These are phyloP conservation scores for Colletotrichum tamarilloi DNA, from an alignment of 2,329 filamentous ascomycete species.

Conservation along the genomic window DNA sequence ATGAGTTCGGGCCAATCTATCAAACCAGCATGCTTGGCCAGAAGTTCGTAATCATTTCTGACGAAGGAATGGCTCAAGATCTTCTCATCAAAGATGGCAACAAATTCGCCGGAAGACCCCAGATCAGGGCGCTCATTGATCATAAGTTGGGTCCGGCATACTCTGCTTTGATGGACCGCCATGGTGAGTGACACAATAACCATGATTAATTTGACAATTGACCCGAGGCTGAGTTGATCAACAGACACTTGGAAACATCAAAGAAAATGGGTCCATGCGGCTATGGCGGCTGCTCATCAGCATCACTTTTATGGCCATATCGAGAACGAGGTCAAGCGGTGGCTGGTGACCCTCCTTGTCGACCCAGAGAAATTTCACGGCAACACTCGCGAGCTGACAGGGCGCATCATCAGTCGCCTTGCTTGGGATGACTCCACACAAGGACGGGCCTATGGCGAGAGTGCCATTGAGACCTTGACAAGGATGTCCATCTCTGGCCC, in stretches of 20 bases:
- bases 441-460: slow-evolving; percentile 57
- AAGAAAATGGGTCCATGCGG: slow-evolving; percentile 63
- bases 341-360: slow-evolving; percentile 56
- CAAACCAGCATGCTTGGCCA: slow-evolving; percentile 52
- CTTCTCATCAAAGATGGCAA: slow-evolving; percentile 61
- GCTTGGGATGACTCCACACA: slow-evolving; percentile 62
- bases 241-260: slow-evolving; percentile 60
- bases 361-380: slow-evolving; percentile 58
- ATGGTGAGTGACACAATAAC: slow-evolving; percentile 48
- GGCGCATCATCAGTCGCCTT: slow-evolving; percentile 60
- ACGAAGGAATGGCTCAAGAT: slow-evolving; percentile 60
- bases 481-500: slow-evolving; percentile 65
- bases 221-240: background rate
- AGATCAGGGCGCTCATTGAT: slow-evolving; percentile 60
- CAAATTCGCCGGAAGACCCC: slow-evolving; percentile 61
- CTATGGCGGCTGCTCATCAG: slow-evolving; percentile 54
- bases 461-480: slow-evolving; percentile 58
- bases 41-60: slow-evolving; percentile 57
- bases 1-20: slow-evolving; percentile 56
- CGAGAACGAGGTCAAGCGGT: slow-evolving; percentile 57
- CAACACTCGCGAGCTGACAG: slow-evolving; percentile 60
- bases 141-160: slow-evolving; percentile 61
- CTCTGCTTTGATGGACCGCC: slow-evolving; percentile 62
- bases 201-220: background rate
- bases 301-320: slow-evolving; percentile 60